Percentiles rank a stretch among this genome's conserved stretches.
These are phyloP conservation scores for Sapria himalayana DNA, from an alignment of 345 rosid genomes.

Conservation along the genomic window DNA sequence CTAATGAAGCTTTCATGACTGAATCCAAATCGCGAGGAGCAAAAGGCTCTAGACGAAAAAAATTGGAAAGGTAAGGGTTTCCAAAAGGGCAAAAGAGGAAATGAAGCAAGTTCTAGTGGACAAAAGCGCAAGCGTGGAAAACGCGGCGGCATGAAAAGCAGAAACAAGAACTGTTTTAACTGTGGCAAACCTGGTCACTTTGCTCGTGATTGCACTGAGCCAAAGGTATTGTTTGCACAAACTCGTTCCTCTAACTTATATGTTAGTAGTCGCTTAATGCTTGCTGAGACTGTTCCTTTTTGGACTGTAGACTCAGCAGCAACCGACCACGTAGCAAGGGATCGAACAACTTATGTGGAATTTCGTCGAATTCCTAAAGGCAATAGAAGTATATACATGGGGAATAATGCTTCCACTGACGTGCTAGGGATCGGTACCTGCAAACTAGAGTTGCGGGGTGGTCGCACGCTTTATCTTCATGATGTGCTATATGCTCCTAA, in stretches of 20 bases:
- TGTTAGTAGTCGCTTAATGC: neutral
- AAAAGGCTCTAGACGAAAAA: no score
- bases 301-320: neutral
- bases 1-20: no score
- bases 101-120: no score
- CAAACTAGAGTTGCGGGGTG: neutral
- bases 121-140: no score
- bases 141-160: no score
- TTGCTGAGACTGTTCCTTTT: neutral
- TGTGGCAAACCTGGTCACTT: neutral
- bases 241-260: neutral
- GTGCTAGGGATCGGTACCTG: neutral
- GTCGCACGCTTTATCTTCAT: neutral
- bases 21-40: no score
- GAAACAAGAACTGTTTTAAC: neutral
- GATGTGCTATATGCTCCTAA: slow-evolving; percentile 6
- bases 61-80: no score
- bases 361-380: no score
- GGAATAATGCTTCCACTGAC: no score
- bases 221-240: no score
- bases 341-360: neutral
- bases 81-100: no score
- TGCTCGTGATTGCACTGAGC: neutral
- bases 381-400: no score
- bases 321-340: neutral